Conservation (phyloP, 139 green algal species). For the Mesostigma viride region DNA sequence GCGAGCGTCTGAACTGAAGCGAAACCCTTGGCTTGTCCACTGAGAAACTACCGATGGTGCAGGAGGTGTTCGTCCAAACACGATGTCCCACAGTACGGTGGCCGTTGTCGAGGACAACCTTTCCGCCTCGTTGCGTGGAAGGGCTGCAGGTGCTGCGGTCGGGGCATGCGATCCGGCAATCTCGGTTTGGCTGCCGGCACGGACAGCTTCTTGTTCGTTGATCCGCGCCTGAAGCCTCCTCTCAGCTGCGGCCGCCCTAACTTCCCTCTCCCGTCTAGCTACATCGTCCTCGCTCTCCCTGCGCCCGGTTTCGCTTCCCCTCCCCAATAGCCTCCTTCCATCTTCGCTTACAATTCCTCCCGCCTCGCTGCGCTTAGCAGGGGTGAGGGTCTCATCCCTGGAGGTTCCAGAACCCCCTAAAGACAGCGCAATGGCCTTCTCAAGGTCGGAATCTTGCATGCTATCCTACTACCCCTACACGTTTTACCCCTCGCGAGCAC, state of each 20-base stretch:
- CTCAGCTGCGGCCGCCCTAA: conserved; percentile 15
- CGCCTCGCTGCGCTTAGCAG: no score
- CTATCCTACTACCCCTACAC: no score
- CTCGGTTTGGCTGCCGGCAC: background rate
- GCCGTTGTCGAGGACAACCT: background rate
- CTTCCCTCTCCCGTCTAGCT: conserved; percentile 8
- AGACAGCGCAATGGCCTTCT: no score
- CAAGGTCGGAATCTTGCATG: no score
- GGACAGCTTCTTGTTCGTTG: background rate
- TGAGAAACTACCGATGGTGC: conserved; percentile 5
- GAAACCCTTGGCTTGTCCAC: conserved; percentile 11
- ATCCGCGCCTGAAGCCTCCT: background rate
- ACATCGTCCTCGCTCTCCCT: background rate
- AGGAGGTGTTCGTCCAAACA: conserved; percentile 2
- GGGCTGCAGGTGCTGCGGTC: background rate
- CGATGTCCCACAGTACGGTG: background rate
- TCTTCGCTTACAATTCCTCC: no score
- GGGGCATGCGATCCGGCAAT: background rate
- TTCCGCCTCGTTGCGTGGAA: background rate
- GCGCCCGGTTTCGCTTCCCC: no score
- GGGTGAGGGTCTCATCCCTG: no score
- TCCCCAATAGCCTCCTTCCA: no score
- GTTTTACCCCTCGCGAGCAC: no score
- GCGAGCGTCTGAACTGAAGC: conserved; percentile 13
- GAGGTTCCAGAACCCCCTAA: no score